Evolutionary conservation across 139 green algal genomes (phyloP).

Genomic region (Zygnema cylindricum): DNA sequence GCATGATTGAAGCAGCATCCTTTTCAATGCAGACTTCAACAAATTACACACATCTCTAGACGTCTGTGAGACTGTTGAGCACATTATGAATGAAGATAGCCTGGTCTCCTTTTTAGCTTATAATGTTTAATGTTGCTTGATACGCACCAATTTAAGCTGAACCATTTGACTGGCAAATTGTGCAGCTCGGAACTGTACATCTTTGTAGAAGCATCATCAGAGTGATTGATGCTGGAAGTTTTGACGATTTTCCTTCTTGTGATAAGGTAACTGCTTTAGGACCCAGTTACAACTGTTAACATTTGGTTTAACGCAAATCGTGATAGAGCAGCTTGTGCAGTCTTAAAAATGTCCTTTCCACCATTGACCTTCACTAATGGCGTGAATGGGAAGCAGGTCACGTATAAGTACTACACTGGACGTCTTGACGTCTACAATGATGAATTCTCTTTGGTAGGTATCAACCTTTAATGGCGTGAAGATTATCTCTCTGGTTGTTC

Average conservation of each 20-base stretch:
- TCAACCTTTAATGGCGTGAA: too few relatives aligned
- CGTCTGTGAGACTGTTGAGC: background rate
- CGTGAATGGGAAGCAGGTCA: conserved; percentile 35
- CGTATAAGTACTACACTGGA: conserved; percentile 74
- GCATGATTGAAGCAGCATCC: too few relatives aligned
- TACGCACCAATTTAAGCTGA: too few relatives aligned
- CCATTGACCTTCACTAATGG: background rate
- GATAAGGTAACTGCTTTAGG: conserved; percentile 24
- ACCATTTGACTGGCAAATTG: too few relatives aligned
- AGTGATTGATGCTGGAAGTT: conserved; percentile 28
- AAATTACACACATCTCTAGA: background rate
- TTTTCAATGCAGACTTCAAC: conserved; percentile 1
- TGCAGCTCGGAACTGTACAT: conserved; percentile 46
- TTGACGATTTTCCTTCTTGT: conserved; percentile 37
- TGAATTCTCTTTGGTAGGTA: conserved; percentile 58
- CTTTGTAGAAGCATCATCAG: conserved; percentile 50
- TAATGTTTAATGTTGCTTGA: too few relatives aligned
- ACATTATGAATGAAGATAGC: too few relatives aligned
- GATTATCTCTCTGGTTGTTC: too few relatives aligned
- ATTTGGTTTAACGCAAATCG: background rate
- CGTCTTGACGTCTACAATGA: conserved; percentile 83
- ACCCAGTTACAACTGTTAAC: conserved; percentile 3
- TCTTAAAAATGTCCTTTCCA: background rate
- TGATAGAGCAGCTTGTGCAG: background rate
- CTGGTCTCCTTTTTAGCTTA: too few relatives aligned